Evolutionary conservation across 164 flowering plant species (phyloP).

Genomic region (Macadamia tetraphylla): DNA sequence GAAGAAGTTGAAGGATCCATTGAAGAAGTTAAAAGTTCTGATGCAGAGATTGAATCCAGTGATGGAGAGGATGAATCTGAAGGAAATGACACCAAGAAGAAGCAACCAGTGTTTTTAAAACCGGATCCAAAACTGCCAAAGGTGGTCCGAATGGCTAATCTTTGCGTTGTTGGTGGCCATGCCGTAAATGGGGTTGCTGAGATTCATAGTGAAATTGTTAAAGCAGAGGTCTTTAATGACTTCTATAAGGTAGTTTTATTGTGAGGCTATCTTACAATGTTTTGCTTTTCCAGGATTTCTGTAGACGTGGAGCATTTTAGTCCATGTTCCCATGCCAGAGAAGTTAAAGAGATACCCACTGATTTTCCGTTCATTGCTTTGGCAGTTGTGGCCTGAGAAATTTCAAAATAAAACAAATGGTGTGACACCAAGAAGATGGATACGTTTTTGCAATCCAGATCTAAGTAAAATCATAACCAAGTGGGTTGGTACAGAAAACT

Average conservation of each 20-base stretch:
- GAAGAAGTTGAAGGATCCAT: conserved; percentile 15
- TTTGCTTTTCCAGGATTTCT: conserved; percentile 4
- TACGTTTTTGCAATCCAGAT: conserved; percentile 78
- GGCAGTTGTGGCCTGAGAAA: conserved; percentile 92
- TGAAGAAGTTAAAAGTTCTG: conserved; percentile 10
- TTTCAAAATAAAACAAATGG: conserved; percentile 98
- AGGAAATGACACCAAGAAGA: conserved; percentile 19
- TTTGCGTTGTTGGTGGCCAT: conserved; percentile 90
- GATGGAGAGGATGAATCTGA: conserved; percentile 25
- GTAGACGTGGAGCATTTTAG: conserved; percentile 1
- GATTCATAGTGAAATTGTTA: conserved; percentile 93
- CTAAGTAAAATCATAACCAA: conserved; percentile 63
- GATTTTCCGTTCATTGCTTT: conserved; percentile 9
- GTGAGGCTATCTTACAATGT: not conserved
- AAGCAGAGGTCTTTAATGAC: conserved; percentile 81
- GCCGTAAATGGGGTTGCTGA: conserved; percentile 98
- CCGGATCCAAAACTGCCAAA: conserved; percentile 49
- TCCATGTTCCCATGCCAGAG: not conserved
- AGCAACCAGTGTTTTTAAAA: conserved; percentile 20
- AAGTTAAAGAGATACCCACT: not conserved
- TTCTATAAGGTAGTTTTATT: conserved; percentile 54
- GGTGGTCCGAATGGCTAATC: conserved; percentile 93
- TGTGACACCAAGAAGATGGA: conserved; percentile 97
- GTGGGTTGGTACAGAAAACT: conserved; percentile 76
- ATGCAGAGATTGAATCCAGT: conserved; percentile 8